Base-by-base conservation (phyloP, 129 eudicot species). In the Apium graveolens region DNA sequence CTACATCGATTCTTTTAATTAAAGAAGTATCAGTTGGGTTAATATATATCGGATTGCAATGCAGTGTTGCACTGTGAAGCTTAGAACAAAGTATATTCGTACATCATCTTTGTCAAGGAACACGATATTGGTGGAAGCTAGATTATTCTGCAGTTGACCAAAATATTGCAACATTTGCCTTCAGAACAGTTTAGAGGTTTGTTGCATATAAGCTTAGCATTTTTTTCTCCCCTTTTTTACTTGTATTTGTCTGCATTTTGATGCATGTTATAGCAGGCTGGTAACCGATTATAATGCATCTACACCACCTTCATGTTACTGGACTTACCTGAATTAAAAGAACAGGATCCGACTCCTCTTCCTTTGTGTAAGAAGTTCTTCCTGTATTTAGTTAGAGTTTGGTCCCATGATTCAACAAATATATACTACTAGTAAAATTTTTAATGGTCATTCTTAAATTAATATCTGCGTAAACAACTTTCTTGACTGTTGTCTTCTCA, bases 81-180 rank as follows among this genome's bases (percentile, higher is more conserved):
- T 65, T 11, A 65, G 39, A 65, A 29, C 29, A 63, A 63, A 65
- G 3, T 65, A 65, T 65, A 5, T 2, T 29, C 31, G 39, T 65
- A 21, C 71, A 31, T 29, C 21, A 65, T 65, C 39, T 65, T 65
- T 13, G 71, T 14, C 6, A 31, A 24, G 39, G 92, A 95, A 82
- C 94, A 91, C 76, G 84, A 70, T n/a, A n/a, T 78, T 90, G 88
- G 88, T 81, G 39, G 98, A 95, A 79, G 90, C 96, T 3, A 79
- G 88, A 92, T 2, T 90, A 95, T 80, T 90, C 89, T 72, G 73
- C 78, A 37, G 43, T 91, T 27, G 85, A 86, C 78, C 86, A 90
- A 77, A 90, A 91, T 11, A 78, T n/a, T 95, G 83, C 94, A 86
- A 85, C 85, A 80, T 44, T 86, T n/a, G n/a, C n/a, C n/a, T n/a